A percentile compares a stretch with the other conserved stretches of the same genome.
These are phyloP conservation scores for Neurospora cerealis DNA, from an alignment of 495 filamentous ascomycete species.

Conservation along the genomic window DNA sequence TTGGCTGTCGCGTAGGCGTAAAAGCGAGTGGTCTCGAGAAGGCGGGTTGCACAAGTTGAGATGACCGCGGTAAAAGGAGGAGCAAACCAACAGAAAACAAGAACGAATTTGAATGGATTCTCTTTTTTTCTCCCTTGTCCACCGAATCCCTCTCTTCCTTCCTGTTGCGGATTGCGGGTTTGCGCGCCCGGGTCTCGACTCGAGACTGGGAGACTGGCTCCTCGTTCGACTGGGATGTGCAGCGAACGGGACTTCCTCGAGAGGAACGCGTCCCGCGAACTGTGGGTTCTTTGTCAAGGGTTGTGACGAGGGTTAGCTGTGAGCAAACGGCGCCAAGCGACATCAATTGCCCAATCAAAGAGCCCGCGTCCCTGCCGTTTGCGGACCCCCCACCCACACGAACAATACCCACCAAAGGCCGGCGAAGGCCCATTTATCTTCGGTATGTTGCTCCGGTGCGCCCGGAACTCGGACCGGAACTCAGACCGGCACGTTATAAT, in stretches of 20 bases:
- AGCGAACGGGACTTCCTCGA: background rate
- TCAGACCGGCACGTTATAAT: background rate
- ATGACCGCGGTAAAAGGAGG: background rate
- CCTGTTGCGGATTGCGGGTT: background rate
- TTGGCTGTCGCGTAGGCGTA: background rate
- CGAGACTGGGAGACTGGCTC: background rate
- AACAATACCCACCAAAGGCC: background rate
- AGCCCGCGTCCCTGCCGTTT: background rate
- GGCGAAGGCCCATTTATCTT: background rate
- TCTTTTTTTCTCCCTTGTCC: background rate
- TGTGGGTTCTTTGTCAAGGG: background rate
- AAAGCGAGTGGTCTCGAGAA: background rate
- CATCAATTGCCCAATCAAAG: background rate
- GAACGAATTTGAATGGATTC: background rate
- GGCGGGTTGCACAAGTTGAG: background rate
- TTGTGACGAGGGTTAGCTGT: background rate
- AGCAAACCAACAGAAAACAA: background rate
- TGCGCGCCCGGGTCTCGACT: background rate
- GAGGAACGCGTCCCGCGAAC: background rate
- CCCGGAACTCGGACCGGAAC: background rate
- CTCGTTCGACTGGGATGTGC: background rate
- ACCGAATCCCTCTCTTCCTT: background rate
- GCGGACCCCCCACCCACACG: background rate
- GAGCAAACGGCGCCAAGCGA: background rate
- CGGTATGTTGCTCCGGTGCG: background rate